Base-by-base conservation (phyloP, 306 rosid genomes). In the Acacia melanoxylon region DNA sequence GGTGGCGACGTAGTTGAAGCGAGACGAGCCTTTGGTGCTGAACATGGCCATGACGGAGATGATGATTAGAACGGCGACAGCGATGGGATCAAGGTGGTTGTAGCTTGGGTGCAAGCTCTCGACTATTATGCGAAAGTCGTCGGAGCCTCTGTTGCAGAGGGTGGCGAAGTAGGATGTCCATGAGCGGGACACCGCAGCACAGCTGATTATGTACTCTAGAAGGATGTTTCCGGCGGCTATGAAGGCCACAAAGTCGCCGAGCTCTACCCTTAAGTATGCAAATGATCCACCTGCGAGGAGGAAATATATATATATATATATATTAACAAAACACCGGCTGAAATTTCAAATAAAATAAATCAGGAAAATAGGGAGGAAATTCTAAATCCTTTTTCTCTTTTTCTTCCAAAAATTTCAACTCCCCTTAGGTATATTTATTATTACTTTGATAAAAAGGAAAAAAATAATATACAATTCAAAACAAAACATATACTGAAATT, bases 111-210 rank as follows among this genome's bases (percentile, higher is more conserved):
- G 25, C 22, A 91, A 71, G 6, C 13, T 14, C 6, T 66, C 22
- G 31, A 81, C 90, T 14, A 82, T 44, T 72, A 94, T 92, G 8
- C 94, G 91, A 44, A 93, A 91, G 75, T 88, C 90, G 0, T 87
- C 85, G 5, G 97, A 77, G 0, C 63, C 2, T 10, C 19, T 83
- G 84, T 91, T 88, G 80, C 90, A 89, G 1, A 93, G 92, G 27
- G 98, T 90, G 80, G 98, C 87, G 14, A 93, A 93, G 81, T 93
- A 93, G 35, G 98, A 93, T 3, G 98, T 93, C 98, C 97, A 93
- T 1, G 98, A 78, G 10, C 97, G 94, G 0, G 97, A 86, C 6
- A 93, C 94, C 0, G 97, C 93, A 1, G 98, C 98, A 0, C 92
- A 84, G 0, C 92, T 75, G 4, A 93, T 80, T 1, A 88, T 88